phyloP scores from a whole-genome alignment of 208 protist genomes.

The Trypanosoma brucei region DNA sequence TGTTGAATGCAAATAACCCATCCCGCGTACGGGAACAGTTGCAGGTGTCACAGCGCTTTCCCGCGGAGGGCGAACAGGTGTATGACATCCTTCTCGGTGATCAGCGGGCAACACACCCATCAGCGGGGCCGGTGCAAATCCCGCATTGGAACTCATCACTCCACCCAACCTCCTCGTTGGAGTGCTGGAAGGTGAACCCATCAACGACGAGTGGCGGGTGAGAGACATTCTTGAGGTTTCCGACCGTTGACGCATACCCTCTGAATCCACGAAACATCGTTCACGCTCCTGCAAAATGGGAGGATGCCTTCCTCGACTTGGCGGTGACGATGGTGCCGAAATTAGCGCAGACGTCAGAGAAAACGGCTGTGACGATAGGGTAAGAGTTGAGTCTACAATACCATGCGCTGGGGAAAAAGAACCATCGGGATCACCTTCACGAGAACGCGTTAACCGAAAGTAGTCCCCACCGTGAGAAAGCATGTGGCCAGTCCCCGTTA shows the following conservation, averaged over 20 bases:
- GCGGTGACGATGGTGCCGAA: background rate
- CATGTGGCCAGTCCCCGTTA: slow-evolving; percentile 18
- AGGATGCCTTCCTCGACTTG: too few species aligned
- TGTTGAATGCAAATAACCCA: too few species aligned
- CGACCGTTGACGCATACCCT: background rate
- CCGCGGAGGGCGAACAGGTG: slow-evolving; percentile 3
- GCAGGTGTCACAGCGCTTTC: background rate
- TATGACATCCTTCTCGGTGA: slow-evolving; percentile 6
- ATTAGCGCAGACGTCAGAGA: background rate
- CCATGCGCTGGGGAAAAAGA: background rate
- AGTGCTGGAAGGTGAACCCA: background rate
- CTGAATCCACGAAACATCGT: background rate
- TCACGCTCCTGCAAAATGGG: background rate
- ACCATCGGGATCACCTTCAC: background rate
- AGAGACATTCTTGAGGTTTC: background rate
- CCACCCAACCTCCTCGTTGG: background rate
- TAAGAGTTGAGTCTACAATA: background rate
- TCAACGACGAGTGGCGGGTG: background rate
- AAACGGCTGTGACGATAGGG: background rate
- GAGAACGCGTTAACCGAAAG: background rate
- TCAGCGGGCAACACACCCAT: background rate
- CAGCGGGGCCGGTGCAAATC: background rate
- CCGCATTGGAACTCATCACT: background rate
- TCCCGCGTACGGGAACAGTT: background rate
- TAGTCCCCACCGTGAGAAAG: slow-evolving; percentile 4